These are phyloP conservation scores for Metschnikowia chrysomelidarum DNA, from an alignment of 805 yeast species.

Conservation along the genomic window DNA sequence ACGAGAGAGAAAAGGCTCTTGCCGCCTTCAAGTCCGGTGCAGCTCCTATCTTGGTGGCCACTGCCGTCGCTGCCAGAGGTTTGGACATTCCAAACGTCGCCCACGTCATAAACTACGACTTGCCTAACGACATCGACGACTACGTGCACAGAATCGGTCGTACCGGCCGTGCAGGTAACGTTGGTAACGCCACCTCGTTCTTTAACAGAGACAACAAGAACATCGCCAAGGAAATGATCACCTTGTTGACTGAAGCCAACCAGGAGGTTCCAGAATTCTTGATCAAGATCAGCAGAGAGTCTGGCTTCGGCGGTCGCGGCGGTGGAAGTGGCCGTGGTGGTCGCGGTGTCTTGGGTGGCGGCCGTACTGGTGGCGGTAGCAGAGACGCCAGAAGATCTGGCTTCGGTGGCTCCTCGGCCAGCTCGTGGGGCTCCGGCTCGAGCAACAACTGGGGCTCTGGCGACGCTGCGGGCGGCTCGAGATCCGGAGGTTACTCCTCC, in stretches of 20 bases:
- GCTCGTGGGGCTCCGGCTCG: slow-evolving; percentile 20
- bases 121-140: slow-evolving; percentile 96
- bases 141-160: slow-evolving; percentile 99
- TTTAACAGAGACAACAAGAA: slow-evolving; percentile 94
- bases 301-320: slow-evolving; percentile 45
- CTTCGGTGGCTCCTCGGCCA: slow-evolving; percentile 28
- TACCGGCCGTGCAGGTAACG: slow-evolving; percentile 99
- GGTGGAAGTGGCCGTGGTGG: slow-evolving; percentile 42
- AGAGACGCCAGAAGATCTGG: slow-evolving; percentile 54
- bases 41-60: slow-evolving; percentile 94
- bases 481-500: slow-evolving; percentile 28
- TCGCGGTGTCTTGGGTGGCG: slow-evolving; percentile 52
- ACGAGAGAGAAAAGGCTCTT: slow-evolving; percentile 96
- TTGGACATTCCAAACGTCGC: slow-evolving; percentile 98
- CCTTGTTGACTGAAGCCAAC: slow-evolving; percentile 89
- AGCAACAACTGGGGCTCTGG: slow-evolving; percentile 22
- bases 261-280: slow-evolving; percentile 96
- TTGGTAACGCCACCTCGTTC: slow-evolving; percentile 97
- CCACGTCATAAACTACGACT: slow-evolving; percentile 95
- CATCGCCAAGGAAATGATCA: slow-evolving; percentile 82
- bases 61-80: slow-evolving; percentile 99
- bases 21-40: slow-evolving; percentile 90
- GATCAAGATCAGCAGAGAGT: slow-evolving; percentile 75
- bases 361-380: slow-evolving; percentile 40
- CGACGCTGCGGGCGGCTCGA: slow-evolving; percentile 24